Conservation (phyloP, 257 asterid species). For the Solanum phureja region DNA sequence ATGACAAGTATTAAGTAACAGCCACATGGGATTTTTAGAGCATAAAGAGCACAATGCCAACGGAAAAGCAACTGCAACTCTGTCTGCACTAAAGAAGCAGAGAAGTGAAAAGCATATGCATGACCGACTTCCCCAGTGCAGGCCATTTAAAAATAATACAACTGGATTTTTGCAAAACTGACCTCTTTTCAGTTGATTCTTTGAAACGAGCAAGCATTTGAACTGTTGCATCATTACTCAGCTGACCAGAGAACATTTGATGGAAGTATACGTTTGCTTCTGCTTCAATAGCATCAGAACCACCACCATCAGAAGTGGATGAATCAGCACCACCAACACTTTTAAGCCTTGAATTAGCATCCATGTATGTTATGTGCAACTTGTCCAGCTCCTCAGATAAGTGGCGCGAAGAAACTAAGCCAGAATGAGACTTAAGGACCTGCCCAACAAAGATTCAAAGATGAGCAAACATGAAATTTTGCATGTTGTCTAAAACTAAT, state of each 20-base stretch:
- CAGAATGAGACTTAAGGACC: constrained; percentile 79
- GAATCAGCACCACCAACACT: constrained; percentile 45
- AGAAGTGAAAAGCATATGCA: not conserved
- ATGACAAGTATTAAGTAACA: not conserved
- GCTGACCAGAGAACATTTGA: constrained; percentile 79
- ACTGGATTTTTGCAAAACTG: not conserved
- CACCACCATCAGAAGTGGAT: constrained; percentile 40
- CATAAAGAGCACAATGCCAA: not conserved
- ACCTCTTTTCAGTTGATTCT: constrained; percentile 82
- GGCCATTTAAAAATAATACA: not conserved
- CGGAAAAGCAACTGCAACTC: not conserved
- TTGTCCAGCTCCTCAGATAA: constrained; percentile 68
- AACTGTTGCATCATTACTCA: constrained; percentile 57
- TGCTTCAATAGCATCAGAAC: constrained; percentile 67
- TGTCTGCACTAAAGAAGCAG: not conserved
- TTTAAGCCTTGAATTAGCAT: constrained; percentile 38
- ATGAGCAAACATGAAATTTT: not conserved
- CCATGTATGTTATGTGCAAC: constrained; percentile 45
- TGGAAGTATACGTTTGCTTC: constrained; percentile 84
- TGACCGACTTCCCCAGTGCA: not conserved
- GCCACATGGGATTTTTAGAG: not conserved
- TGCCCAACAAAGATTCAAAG: constrained; percentile 21
- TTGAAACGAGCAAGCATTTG: constrained; percentile 78
- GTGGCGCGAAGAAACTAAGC: constrained; percentile 41
- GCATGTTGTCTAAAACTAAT: not conserved